Percentiles rank a stretch among this genome's conserved stretches.
Conservation (phyloP, 1,284 basidiomycete genomes). For the Heterobasidion irregulare region DNA sequence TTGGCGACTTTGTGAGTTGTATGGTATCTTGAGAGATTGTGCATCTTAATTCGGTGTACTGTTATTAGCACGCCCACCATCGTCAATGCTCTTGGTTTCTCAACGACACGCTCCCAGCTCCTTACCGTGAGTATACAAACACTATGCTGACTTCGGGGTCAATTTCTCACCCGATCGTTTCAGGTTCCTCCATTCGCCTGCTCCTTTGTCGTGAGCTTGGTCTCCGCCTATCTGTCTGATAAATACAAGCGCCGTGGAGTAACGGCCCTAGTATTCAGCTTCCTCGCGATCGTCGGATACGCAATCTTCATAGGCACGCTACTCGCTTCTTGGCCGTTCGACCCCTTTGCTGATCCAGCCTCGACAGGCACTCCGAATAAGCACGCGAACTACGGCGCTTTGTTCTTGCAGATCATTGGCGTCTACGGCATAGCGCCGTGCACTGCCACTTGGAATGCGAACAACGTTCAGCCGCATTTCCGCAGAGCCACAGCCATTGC, state of each 20-base stretch:
- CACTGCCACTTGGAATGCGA: constrained; percentile 42
- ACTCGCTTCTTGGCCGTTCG: not conserved
- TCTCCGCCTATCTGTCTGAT: constrained; percentile 34
- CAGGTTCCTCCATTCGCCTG: constrained; percentile 13
- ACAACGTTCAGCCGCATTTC: constrained; percentile 49
- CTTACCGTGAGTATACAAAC: constrained; percentile 16
- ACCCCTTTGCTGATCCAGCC: not conserved
- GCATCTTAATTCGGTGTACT: not conserved
- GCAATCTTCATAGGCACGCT: constrained; percentile 35
- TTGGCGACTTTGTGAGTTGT: constrained; percentile 16
- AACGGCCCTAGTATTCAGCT: constrained; percentile 25
- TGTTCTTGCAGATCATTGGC: constrained; percentile 43
- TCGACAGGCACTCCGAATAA: constrained; percentile 21
- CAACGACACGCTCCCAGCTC: constrained; percentile 21
- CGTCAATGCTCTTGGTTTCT: constrained; percentile 25
- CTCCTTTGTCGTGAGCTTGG: constrained; percentile 23
- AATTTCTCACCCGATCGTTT: not conserved
- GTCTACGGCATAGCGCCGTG: constrained; percentile 35
- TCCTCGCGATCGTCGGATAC: constrained; percentile 35
- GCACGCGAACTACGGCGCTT: constrained; percentile 36
- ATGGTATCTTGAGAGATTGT: not conserved
- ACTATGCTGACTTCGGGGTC: no score
- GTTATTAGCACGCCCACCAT: constrained; percentile 23
- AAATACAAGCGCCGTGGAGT: constrained; percentile 34
- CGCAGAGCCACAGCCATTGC: constrained; percentile 48